These are phyloP conservation scores for Talaromyces sp. DNA, from an alignment of 2,329 filamentous ascomycete species.

Conservation along the genomic window DNA sequence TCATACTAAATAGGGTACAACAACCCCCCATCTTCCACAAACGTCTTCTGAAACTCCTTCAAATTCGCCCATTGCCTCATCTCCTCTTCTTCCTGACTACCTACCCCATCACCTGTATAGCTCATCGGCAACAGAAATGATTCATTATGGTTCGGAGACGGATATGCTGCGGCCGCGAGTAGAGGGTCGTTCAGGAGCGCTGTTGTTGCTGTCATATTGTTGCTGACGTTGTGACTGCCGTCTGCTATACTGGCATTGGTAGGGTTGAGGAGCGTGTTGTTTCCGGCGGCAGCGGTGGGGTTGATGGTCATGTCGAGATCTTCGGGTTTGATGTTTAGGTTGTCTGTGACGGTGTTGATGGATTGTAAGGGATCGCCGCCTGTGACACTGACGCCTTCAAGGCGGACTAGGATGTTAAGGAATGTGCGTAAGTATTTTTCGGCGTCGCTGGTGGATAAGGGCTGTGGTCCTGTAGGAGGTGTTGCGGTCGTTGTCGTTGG, in stretches of 20 bases:
- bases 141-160: constrained; percentile 21
- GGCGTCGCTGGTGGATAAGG: constrained; percentile 49
- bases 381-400: constrained; percentile 61
- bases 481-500: neutral
- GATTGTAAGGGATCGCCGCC: neutral
- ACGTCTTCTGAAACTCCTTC: constrained; percentile 71
- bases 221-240: neutral
- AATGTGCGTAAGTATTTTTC: constrained; percentile 71
- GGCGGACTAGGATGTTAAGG: constrained; percentile 68
- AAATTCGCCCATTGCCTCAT: constrained; percentile 74
- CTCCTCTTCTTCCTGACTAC: constrained; percentile 68
- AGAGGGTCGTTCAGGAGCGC: constrained; percentile 9
- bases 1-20: constrained; percentile 24
- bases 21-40: constrained; percentile 61
- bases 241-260: neutral
- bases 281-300: neutral
- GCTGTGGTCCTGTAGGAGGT: constrained; percentile 26
- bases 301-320: constrained; percentile 1
- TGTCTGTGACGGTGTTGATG: constrained; percentile 1
- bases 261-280: neutral
- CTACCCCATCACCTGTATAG: constrained; percentile 30
- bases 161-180: constrained; percentile 25
- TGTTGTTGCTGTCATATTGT: neutral
- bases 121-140: constrained; percentile 34
- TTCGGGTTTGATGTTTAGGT: constrained; percentile 1